Conservation (phyloP, 768 basidiomycete genomes). For the Galerina marginata region DNA sequence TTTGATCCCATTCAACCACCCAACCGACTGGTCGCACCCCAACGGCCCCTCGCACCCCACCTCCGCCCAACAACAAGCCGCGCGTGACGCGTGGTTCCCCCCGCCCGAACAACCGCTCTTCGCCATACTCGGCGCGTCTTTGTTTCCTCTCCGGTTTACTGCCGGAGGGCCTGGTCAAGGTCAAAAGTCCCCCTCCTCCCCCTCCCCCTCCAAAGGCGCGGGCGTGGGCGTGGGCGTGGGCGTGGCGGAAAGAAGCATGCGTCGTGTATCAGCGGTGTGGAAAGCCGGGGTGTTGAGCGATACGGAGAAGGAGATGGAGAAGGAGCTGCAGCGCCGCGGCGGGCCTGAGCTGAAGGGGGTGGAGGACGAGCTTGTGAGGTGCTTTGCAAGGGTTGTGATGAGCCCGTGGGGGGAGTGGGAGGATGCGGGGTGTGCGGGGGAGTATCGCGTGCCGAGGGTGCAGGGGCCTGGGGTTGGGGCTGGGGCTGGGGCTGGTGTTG, state of each 20-base stretch:
- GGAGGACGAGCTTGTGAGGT: constrained; percentile 51
- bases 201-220: too few relatives aligned
- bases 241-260: constrained; percentile 60
- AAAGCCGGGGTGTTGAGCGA: constrained; percentile 10
- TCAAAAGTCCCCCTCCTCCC: too few relatives aligned
- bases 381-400: constrained; percentile 56
- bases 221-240: constrained; percentile 1
- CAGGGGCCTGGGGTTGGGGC: background rate
- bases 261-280: constrained; percentile 44
- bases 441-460: constrained; percentile 16
- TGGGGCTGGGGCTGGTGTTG: too few relatives aligned
- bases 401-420: constrained; percentile 58
- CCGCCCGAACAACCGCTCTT: constrained; percentile 24
- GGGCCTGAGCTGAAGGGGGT: constrained; percentile 35
- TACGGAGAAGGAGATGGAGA: constrained; percentile 39
- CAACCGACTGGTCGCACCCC: constrained; percentile 3
- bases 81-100: constrained; percentile 14
- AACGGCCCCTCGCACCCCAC: background rate
- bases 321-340: constrained; percentile 38
- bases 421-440: constrained; percentile 13
- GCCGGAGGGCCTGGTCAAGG: constrained; percentile 8
- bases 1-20: too few relatives aligned
- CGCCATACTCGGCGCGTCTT: constrained; percentile 26
- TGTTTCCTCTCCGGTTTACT: constrained; percentile 24
- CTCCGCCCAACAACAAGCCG: background rate